phyloP scores from a whole-genome alignment of 805 yeast genomes.

The Pachysolen tannophilus region DNA sequence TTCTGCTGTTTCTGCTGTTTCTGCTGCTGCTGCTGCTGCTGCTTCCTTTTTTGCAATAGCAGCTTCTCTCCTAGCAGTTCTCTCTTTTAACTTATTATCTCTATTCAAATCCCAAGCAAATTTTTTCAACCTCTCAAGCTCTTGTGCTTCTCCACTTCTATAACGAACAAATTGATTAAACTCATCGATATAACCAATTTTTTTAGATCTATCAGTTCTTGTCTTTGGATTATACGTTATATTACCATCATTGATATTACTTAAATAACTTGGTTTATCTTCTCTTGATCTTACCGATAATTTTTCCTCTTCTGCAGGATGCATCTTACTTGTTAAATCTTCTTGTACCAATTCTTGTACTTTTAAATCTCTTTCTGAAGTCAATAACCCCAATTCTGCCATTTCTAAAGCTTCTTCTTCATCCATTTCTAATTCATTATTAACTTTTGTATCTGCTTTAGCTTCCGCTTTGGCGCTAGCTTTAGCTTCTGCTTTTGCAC shows the following conservation, averaged over 20 bases:
- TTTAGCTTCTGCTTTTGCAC: conserved; percentile 10
- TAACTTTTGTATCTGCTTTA: conserved; percentile 9
- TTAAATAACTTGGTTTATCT: conserved; percentile 67
- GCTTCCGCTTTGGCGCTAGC: conserved; percentile 9
- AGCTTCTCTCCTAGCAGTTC: conserved; percentile 11
- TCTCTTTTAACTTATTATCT: conserved; percentile 2
- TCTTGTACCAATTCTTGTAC: conserved; percentile 1
- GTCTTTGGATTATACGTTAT: conserved; percentile 49
- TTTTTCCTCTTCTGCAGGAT: conserved; percentile 20
- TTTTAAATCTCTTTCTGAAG: conserved; percentile 13
- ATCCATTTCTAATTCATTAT: conserved; percentile 18
- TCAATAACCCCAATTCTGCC: conserved; percentile 28
- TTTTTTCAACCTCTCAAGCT: conserved; percentile 37
- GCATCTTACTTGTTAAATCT: conserved; percentile 9
- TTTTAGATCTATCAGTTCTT: conserved; percentile 26
- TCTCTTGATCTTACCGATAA: conserved; percentile 55
- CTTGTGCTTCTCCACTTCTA: conserved; percentile 48
- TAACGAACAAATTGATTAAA: conserved; percentile 46
- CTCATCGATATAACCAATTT: conserved; percentile 24
- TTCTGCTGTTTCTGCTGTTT: no score
- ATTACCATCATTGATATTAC: conserved; percentile 33
- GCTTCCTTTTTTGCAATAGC: conserved; percentile 11
- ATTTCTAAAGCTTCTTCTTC: conserved; percentile 37
- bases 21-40: conserved; percentile 11
- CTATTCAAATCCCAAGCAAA: conserved; percentile 36